phyloP scores from a whole-genome alignment of 1,284 basidiomycete genomes.

The Austroboletus niveus region DNA sequence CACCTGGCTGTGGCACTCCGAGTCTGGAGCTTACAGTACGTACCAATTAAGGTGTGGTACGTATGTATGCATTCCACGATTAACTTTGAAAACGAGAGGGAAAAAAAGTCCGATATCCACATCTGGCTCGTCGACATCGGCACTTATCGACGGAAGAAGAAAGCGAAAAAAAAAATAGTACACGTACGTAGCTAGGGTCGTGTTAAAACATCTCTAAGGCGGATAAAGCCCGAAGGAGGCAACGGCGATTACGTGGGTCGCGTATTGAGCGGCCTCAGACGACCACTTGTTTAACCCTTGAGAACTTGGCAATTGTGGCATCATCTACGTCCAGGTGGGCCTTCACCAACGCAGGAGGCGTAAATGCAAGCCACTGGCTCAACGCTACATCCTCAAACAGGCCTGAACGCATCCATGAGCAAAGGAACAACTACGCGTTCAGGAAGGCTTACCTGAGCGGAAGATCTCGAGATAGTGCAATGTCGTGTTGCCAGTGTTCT shows the following conservation, averaged over 20 bases:
- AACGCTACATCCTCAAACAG: slow-evolving; percentile 45
- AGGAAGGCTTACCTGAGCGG: slow-evolving; percentile 42
- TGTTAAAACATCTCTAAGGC: not conserved
- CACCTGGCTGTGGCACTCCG: not conserved
- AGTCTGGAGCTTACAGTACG: not conserved
- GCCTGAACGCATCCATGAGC: slow-evolving; percentile 18
- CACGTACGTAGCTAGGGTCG: slow-evolving; percentile 3
- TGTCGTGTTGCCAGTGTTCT: slow-evolving; percentile 64
- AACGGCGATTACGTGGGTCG: not conserved
- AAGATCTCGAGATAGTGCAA: slow-evolving; percentile 63
- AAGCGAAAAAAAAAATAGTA: slow-evolving; percentile 11
- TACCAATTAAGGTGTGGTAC: not conserved
- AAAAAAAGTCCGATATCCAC: not conserved
- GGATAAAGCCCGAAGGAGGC: not conserved
- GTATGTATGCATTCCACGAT: not conserved
- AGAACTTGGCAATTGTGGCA: slow-evolving; percentile 41
- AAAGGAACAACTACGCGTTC: not conserved
- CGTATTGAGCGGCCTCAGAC: slow-evolving; percentile 24
- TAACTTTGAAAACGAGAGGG: not conserved
- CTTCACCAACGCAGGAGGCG: slow-evolving; percentile 52
- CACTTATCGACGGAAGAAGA: not conserved
- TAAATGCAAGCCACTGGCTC: slow-evolving; percentile 54
- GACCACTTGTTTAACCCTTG: slow-evolving; percentile 31
- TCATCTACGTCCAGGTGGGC: slow-evolving; percentile 50
- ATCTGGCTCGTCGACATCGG: not conserved